These are phyloP conservation scores for Podila horticola DNA, from an alignment of 192 early-diverging fungal genomes.

Conservation along the genomic window DNA sequence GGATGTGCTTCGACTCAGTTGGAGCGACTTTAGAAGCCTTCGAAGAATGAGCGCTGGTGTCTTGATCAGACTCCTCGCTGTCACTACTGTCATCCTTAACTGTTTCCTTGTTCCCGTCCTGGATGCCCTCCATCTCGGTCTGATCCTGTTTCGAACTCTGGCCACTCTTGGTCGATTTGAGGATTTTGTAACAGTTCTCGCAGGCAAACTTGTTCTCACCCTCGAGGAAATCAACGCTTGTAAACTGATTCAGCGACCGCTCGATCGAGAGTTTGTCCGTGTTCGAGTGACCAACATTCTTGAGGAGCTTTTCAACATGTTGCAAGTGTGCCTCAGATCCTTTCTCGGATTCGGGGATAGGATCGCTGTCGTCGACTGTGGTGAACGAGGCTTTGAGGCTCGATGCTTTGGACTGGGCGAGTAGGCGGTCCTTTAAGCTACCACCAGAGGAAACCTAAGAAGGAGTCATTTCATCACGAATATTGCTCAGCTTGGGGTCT, in stretches of 20 bases:
- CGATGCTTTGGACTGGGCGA: conserved; percentile 17
- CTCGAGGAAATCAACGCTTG: conserved; percentile 69
- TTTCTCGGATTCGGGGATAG: conserved; percentile 24
- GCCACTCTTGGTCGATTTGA: not conserved
- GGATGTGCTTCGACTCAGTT: conserved; percentile 16
- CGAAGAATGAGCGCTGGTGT: too few species aligned
- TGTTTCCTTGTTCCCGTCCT: conserved; percentile 6
- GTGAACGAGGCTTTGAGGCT: conserved; percentile 5
- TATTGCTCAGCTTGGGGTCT: too few species aligned
- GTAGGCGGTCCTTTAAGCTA: conserved; percentile 19
- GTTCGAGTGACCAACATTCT: conserved; percentile 6
- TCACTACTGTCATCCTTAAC: not conserved
- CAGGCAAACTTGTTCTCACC: conserved; percentile 71
- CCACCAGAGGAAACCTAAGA: not conserved
- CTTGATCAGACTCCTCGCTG: not conserved
- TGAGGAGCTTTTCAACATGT: conserved; percentile 40
- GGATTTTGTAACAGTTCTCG: conserved; percentile 66
- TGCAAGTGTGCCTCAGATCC: conserved; percentile 23
- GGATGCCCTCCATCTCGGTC: conserved; percentile 2
- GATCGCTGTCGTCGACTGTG: conserved; percentile 8
- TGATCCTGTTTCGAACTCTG: not conserved
- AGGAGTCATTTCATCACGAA: not conserved
- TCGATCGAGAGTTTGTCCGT: conserved; percentile 29
- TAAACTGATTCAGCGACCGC: conserved; percentile 61
- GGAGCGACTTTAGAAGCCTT: not conserved